Conservation (phyloP, 345 rosid species). For the Arabidopsis suecica region DNA sequence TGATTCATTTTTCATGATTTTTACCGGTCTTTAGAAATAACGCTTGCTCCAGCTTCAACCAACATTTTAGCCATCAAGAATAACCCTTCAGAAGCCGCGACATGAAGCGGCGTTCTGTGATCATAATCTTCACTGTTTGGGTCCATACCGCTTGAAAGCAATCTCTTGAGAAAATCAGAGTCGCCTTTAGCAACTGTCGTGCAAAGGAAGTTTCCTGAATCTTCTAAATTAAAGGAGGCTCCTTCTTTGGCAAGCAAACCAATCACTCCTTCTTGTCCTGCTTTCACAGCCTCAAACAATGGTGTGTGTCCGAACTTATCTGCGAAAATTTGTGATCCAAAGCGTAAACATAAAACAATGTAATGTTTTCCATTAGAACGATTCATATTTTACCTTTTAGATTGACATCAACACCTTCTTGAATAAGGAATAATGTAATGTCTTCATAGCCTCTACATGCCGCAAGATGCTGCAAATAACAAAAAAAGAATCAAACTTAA, state of each 20-base stretch:
- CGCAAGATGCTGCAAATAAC: constrained; percentile 80
- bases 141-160: constrained; percentile 71
- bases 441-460: constrained; percentile 85
- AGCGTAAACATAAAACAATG: constrained; percentile 9
- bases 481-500: neutral
- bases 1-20: neutral
- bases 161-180: constrained; percentile 71
- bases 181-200: constrained; percentile 72
- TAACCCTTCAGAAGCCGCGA: constrained; percentile 90
- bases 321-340: constrained; percentile 33
- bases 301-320: constrained; percentile 93
- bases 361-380: neutral
- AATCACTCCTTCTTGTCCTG: constrained; percentile 69
- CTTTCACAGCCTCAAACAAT: constrained; percentile 83
- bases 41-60: constrained; percentile 83
- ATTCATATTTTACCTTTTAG: constrained; percentile 59
- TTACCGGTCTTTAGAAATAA: constrained; percentile 82
- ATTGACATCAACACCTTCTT: constrained; percentile 64
- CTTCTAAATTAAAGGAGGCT: constrained; percentile 66
- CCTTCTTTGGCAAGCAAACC: constrained; percentile 70
- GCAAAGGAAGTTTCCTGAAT: constrained; percentile 83
- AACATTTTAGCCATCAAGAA: constrained; percentile 75
- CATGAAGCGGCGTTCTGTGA: constrained; percentile 89
- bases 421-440: constrained; percentile 65
- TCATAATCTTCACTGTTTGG: constrained; percentile 91